Evolutionary conservation across 805 yeast genomes (phyloP), one percentile per base, ranked within the genome.

Genomic region (Phaffomyces opuntiae): DNA sequence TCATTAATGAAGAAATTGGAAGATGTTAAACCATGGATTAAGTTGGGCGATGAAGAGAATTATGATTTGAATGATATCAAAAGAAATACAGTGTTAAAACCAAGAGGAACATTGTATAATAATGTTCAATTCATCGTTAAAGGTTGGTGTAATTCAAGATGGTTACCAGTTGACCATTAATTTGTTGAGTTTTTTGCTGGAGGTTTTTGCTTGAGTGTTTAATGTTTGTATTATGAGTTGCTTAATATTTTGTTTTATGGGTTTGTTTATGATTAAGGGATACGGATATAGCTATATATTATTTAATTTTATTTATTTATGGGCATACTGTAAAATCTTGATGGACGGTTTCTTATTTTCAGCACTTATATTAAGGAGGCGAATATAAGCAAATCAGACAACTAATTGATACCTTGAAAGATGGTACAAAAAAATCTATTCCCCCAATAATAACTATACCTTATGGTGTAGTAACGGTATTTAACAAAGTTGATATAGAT

Each of bases 21-120:
- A n/a, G 45, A 41, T 6, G 41, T 52, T 14, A 51, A 55, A 36
- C 65, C 66, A 7, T 62, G 66, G 66, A 48, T 56, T 5, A 54
- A 52, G 11, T 40, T 56, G n/a, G 61, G 52, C 3, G 61, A 57
- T 43, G 55, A 52, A 26, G 49, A 40, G 25, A 25, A 27, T 17
- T 38, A 43, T 24, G 29, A 26, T 26, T 26, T 21, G 13, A 25
- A 25, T 16, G 44, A 38, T 24, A 11, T 44, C 33, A 41, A 39
- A 26, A 39, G 49, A 36, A 33, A 45, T 37, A 41, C 39, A 29
- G 46, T 36, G 36, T 27, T 54, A 40, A 29, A 39, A 27, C 62
- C 62, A 31, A 42, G 53, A 36, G 62, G 62, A 7, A 46, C 48
- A 6, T 25, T 56, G 36, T 40, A 25, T 4, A 56, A 50, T 24